Base-by-base conservation (phyloP, 164 flowering plant genomes). In the Aristolochia contorta region DNA sequence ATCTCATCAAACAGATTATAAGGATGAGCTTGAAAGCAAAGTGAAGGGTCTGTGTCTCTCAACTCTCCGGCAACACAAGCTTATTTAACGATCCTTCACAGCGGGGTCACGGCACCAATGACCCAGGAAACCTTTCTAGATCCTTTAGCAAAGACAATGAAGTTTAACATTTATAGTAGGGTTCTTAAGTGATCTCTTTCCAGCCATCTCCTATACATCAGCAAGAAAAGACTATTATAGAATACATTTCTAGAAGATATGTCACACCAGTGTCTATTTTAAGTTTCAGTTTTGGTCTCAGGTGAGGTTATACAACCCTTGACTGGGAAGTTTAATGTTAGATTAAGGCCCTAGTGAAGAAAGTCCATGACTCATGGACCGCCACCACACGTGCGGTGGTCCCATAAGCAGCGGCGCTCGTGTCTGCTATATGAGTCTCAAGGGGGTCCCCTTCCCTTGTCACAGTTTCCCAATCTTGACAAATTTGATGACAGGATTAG, bases 11-110 rank as follows among this genome's bases (percentile, higher is more conserved):
- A 21, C 12, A 30, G 21, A 16, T 5, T 19, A 6, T 21, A 10
- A 37, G 43, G 24, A 45, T 33, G 27, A 23, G 50, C 50, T 19
- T 37, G 43, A 37, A 37, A 37, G 43, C 43, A 37, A 37, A 37
- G 43, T 37, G 43, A 37, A 3, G 43, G 43, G 12, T 7, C 12
- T 37, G 43, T 58, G 61, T 58, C 49, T 48, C 47, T 19, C 12
- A 24, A 43, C 61, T 24, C 22, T 58, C 50, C 47, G 61, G 61
- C 61, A 58, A 20, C 25, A 5, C 61, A 20, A 19, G 18, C 10
- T 33, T 14, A 32, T 25, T 32, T 57, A 33, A 7, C 46, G 14
- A 32, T 23, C 23, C 54, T 18, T 32, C 22, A 13, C 58, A 2
- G n/a, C 19, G 22, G 16, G 23, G 56, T 12, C 6, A 22, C 30